phyloP scores from a whole-genome alignment of 2,329 filamentous ascomycete species.

The Aspergillus cejpii region DNA sequence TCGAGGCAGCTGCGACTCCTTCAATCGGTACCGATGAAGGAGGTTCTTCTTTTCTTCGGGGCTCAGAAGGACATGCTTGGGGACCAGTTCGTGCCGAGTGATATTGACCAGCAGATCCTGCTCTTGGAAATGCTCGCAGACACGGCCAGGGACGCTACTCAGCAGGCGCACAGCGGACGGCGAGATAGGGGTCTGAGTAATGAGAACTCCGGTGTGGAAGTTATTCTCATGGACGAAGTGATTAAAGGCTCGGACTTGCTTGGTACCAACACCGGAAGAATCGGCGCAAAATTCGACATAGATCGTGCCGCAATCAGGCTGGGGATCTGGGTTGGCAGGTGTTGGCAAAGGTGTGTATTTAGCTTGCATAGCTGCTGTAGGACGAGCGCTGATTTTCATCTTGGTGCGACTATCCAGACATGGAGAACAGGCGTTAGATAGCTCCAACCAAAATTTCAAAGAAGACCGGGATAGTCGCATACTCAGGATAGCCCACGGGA shows the following conservation, averaged over 20 bases:
- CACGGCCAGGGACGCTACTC: constrained; percentile 65
- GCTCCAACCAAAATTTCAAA: not conserved
- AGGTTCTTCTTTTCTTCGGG: constrained; percentile 81
- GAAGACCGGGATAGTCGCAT: constrained; percentile 33
- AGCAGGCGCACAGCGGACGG: constrained; percentile 83
- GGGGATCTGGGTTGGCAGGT: constrained; percentile 62
- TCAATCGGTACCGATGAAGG: constrained; percentile 83
- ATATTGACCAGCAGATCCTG: constrained; percentile 96
- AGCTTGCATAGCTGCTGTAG: constrained; percentile 73
- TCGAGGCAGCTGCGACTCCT: constrained; percentile 92
- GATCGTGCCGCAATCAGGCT: constrained; percentile 73
- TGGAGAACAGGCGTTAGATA: constrained; percentile 7
- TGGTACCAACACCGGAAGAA: constrained; percentile 68
- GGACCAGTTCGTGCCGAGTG: constrained; percentile 93
- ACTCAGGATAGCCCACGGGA: constrained; percentile 69
- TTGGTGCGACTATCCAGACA: constrained; percentile 58
- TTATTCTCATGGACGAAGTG: constrained; percentile 71
- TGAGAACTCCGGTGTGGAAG: constrained; percentile 85
- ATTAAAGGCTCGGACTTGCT: constrained; percentile 85
- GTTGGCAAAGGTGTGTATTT: constrained; percentile 70
- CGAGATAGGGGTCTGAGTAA: constrained; percentile 75
- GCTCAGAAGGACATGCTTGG: constrained; percentile 84
- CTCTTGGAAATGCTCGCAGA: constrained; percentile 93
- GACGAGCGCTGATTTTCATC: constrained; percentile 83
- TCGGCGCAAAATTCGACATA: constrained; percentile 89